phyloP scores from a whole-genome alignment of 106 monocot species.

The Phalaenopsis aphrodite region DNA sequence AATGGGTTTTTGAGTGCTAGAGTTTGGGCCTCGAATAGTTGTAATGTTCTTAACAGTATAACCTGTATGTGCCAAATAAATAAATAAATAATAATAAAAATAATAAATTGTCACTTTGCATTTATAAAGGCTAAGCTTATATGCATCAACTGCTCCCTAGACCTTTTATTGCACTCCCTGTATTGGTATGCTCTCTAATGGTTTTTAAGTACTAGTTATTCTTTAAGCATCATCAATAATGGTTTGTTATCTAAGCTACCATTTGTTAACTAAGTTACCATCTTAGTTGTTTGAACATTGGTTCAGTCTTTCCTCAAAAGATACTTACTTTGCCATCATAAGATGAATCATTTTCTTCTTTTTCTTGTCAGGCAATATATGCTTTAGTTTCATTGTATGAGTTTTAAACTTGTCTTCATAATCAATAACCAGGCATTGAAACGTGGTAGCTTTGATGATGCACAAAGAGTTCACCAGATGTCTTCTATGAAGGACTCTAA shows the following conservation, averaged over 20 bases:
- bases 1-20: no score
- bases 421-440: conserved; percentile 6
- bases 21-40: no score
- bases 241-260: not conserved
- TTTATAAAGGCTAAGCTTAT: no score
- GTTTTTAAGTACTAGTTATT: not conserved
- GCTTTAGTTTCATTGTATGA: not conserved
- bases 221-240: not conserved
- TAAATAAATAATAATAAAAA: no score
- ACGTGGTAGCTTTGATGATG: conserved; percentile 1
- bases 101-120: no score
- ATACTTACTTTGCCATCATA: not conserved
- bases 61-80: no score
- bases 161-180: not conserved
- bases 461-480: not conserved
- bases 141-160: no score
- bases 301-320: not conserved
- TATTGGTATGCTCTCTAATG: not conserved
- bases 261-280: not conserved
- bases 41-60: no score
- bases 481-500: not conserved
- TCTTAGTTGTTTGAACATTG: not conserved
- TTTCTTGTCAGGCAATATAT: not conserved
- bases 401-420: not conserved
- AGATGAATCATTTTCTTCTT: not conserved